phyloP scores from a whole-genome alignment of 768 basidiomycete species.

The Lactifluus rugatus region DNA sequence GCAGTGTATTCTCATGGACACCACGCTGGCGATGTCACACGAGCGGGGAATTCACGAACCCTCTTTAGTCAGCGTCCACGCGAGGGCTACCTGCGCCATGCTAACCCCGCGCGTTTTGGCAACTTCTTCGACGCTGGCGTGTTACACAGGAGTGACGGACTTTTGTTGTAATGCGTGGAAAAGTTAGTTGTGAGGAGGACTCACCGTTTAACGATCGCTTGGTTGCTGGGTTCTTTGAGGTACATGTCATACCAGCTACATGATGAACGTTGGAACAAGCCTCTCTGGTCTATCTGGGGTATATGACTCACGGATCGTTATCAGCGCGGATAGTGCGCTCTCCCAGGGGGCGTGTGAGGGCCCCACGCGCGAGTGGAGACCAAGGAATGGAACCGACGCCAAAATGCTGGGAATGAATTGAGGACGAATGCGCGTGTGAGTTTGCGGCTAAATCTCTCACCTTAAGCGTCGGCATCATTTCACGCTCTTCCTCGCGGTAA shows the following conservation, averaged over 20 bases:
- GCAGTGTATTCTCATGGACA: not conserved
- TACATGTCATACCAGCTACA: conserved; percentile 7
- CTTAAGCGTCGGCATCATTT: conserved; percentile 28
- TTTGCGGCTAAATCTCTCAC: not conserved
- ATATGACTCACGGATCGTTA: conserved; percentile 23
- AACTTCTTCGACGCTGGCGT: conserved; percentile 26
- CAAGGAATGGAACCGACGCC: conserved; percentile 36
- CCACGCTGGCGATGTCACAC: not conserved
- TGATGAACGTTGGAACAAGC: not conserved
- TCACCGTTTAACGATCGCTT: conserved; percentile 13
- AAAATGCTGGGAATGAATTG: conserved; percentile 17
- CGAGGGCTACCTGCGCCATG: conserved; percentile 34
- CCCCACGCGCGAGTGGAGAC: conserved; percentile 28
- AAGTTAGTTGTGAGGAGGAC: not conserved
- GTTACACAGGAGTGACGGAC: too few species aligned
- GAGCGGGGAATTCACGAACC: conserved; percentile 15
- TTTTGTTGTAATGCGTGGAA: not conserved
- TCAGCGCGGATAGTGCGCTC: conserved; percentile 20
- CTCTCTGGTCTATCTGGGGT: not conserved
- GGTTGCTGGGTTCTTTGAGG: conserved; percentile 5
- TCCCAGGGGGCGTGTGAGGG: conserved; percentile 22
- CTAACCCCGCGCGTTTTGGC: conserved; percentile 28
- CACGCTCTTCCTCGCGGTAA: conserved; percentile 37
- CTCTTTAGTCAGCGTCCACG: conserved; percentile 27
- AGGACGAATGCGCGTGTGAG: not conserved